Percentiles rank a stretch among this genome's conserved stretches.
Conservation (phyloP, 2,329 filamentous ascomycete species). For the Arthroderma sp. region DNA sequence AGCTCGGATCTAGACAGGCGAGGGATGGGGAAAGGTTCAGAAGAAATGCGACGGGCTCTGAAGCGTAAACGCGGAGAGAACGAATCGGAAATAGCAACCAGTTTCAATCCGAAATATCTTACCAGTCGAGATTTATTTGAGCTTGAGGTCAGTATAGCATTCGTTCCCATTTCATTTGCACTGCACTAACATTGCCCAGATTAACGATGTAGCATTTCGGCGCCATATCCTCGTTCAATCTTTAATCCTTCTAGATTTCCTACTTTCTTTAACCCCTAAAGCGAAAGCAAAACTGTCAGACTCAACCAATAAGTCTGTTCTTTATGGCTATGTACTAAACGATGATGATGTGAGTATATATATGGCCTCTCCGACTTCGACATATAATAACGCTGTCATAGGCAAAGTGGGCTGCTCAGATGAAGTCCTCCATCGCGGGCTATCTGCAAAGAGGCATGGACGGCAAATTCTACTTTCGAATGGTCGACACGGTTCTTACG, state of each 20-base stretch:
- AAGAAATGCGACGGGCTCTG: constrained; percentile 49
- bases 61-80: constrained; percentile 59
- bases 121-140: constrained; percentile 96
- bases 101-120: constrained; percentile 94
- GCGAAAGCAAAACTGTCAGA: constrained; percentile 67
- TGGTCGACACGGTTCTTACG: constrained; percentile 91
- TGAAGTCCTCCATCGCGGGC: constrained; percentile 63
- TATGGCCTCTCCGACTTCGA: background rate
- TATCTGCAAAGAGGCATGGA: constrained; percentile 72
- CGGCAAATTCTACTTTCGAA: constrained; percentile 86
- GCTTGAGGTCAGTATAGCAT: constrained; percentile 52
- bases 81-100: constrained; percentile 51
- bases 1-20: constrained; percentile 55
- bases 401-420: constrained; percentile 72
- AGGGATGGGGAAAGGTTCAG: constrained; percentile 42
- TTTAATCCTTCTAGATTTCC: constrained; percentile 85
- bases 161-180: background rate
- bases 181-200: constrained; percentile 33
- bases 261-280: constrained; percentile 74
- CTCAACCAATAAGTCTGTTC: constrained; percentile 72
- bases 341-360: constrained; percentile 60
- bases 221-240: constrained; percentile 91
- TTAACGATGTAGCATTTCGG: constrained; percentile 87
- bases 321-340: constrained; percentile 64
- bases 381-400: constrained; percentile 24